A percentile compares a stretch with the other conserved stretches of the same genome.
Conservation (phyloP, 371 early-diverging fungal species). For the Mucor saturninus region DNA sequence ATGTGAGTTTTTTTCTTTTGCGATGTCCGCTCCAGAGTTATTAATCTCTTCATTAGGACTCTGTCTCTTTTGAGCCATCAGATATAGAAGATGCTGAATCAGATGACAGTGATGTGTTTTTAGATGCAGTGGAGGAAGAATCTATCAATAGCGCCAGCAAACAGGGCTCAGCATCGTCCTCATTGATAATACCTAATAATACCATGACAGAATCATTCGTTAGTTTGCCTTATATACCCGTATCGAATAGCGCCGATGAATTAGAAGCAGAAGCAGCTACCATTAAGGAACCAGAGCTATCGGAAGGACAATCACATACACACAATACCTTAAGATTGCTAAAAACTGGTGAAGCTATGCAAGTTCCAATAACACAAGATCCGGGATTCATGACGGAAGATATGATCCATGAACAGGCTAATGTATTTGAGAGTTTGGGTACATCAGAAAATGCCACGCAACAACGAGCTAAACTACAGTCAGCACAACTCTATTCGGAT, state of each 20-base stretch:
- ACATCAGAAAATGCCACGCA: constrained; percentile 74
- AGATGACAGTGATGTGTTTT: constrained; percentile 26
- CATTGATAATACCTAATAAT: background rate
- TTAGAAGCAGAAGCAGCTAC: constrained; percentile 17
- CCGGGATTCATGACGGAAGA: constrained; percentile 90
- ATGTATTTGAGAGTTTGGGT: constrained; percentile 78
- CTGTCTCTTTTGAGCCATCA: constrained; percentile 6
- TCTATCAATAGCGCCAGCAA: constrained; percentile 12
- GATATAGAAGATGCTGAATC: constrained; percentile 18
- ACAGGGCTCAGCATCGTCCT: background rate
- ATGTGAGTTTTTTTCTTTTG: background rate
- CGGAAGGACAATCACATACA: constrained; percentile 34
- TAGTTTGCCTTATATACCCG: constrained; percentile 8
- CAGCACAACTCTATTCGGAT: constrained; percentile 81
- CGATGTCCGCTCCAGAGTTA: background rate
- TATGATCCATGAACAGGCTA: constrained; percentile 82
- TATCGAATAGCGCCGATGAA: background rate
- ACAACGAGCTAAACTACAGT: constrained; percentile 79
- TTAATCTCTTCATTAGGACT: constrained; percentile 2
- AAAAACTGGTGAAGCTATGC: constrained; percentile 63
- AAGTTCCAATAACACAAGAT: constrained; percentile 79
- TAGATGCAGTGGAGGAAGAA: constrained; percentile 24
- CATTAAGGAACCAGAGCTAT: constrained; percentile 33
- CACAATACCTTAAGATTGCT: constrained; percentile 44
- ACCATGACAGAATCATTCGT: constrained; percentile 18